Conservation (phyloP, 768 basidiomycete genomes). For the Mycena chlorophos region DNA sequence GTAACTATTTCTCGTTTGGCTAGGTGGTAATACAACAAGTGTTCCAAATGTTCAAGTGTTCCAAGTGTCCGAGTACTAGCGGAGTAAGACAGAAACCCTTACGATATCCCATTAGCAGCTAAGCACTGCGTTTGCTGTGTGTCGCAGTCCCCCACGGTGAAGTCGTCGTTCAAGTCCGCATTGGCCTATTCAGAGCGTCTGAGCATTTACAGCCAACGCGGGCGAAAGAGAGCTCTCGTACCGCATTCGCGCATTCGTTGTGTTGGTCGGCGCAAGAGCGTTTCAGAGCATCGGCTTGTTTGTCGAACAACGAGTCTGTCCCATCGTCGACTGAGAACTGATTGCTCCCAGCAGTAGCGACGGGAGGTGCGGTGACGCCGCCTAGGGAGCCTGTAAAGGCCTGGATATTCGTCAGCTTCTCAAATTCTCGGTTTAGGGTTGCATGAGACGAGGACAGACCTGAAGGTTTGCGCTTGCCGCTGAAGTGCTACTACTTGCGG, state of each 20-base stretch:
- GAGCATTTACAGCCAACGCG: not conserved
- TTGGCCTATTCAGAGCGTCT: not conserved
- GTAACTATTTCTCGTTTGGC: no score
- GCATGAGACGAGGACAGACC: not conserved
- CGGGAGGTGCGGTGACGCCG: slow-evolving; percentile 47
- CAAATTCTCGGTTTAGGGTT: not conserved
- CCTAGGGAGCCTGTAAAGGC: slow-evolving; percentile 51
- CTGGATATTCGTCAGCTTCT: slow-evolving; percentile 41
- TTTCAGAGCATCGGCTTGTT: slow-evolving; percentile 42
- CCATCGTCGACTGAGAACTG: slow-evolving; percentile 44
- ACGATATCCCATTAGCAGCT: no score
- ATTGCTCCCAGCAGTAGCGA: slow-evolving; percentile 40
- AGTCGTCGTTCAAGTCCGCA: not conserved
- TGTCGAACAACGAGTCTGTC: slow-evolving; percentile 49
- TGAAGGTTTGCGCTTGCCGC: not conserved
- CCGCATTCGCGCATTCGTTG: not conserved
- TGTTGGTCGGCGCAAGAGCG: slow-evolving; percentile 43
- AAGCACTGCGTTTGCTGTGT: not conserved
- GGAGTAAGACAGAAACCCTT: no score
- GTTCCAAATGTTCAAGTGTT: no score
- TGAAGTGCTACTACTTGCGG: not conserved
- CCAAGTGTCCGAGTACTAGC: no score
- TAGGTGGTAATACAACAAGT: no score
- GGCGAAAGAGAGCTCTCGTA: slow-evolving; percentile 8
- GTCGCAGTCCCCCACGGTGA: not conserved